Base-by-base conservation (phyloP, 768 basidiomycete species). In the Kwoniella sp. region DNA sequence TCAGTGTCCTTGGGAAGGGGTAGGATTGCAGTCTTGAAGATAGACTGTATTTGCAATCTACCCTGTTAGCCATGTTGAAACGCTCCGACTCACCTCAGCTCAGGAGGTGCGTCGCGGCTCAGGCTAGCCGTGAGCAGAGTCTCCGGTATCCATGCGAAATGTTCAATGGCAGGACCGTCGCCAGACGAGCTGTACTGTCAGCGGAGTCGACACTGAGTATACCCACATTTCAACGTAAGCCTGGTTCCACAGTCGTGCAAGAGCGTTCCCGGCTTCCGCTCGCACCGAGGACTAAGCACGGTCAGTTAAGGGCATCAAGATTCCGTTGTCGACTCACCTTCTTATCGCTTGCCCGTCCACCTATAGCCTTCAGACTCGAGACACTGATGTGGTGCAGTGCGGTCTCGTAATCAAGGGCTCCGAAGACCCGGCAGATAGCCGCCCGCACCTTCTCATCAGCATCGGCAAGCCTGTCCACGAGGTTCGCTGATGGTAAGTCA, bases 111-210 rank as follows among this genome's bases (percentile, higher is more conserved):
- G n/a, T 77, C 62, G n/a, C 53, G 50, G 22, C 36, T 73, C 8
- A 79, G 77, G 14, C 52, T 46, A 55, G 80, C 79, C 34, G 79
- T 78, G 8, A 92, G 76, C 26, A 98, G 77, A 33, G 79, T 77
- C 23, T 84, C 79, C 0, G 95, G 91, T 56, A 99, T 96, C 95
- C 95, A 99, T 0, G 82, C 83, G 65, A 98, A 96, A 39, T 92
- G 87, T 14, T 77, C 64, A 26, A 85, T 79, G 1, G 89, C 89
- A 0, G 81, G 77, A 2, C 79, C 74, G 47, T 90, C 88, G 33
- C 83, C 82, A 53, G 83, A 84, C 70, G 93, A 90, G 57, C 93
- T 98, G 52, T 14, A 29, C 15, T 20, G 28, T 26, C 28, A 15
- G 19, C 20, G 50, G 1, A 52, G 44, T 25, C 3, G 23, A 1